Evolutionary conservation across 2,329 filamentous ascomycete genomes (phyloP), one percentile per base, ranked within the genome.

Genomic region (Aspergillus japonicus): DNA sequence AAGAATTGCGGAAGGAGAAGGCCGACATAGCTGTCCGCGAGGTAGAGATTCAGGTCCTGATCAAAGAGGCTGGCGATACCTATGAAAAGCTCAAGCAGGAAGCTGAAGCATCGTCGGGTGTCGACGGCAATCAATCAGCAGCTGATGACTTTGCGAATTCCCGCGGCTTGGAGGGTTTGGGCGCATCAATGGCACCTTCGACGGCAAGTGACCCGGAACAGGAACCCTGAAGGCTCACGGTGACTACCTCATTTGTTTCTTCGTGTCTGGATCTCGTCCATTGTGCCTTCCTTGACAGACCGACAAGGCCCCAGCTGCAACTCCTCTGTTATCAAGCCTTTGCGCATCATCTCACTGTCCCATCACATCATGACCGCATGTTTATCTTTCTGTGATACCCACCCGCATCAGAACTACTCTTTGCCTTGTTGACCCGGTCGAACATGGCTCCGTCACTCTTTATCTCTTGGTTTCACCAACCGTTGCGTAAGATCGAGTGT

Each of bases 21-120:
- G 78, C 81, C 3, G 85, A 89, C 31, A 85, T 96, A 47, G 76
- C 83, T 4, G 81, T 83, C 62, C 82, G 92, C 59, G 90, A 96
- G 75, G 83, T 81, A 5, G 90, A 95, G 73, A 89, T 97, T 0
- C 93, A 97, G 75, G 82, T 83, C 21, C 78, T 96, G 57, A 78
- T 98, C 55, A 89, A 92, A 71, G 89, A 95, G 72, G 91, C 92
- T 0, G 92, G 91, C 0, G 87, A 90, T 61, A 83, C 85, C 63
- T 91, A 89, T 71, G 83, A 88, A 67, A 82, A 80, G 56, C 69
- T 89, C 59, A 82, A 83, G 57, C 76, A 70, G 19, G 78, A 80
- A 63, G 76, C 75, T 19, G 77, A 73, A 2, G 58, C 71, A 39
- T 66, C 64, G n/a, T 66, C 68, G 3, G 69, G 62, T 12, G 60